phyloP scores from a whole-genome alignment of 495 filamentous ascomycete genomes.

The Aspergillus egyptiacus region DNA sequence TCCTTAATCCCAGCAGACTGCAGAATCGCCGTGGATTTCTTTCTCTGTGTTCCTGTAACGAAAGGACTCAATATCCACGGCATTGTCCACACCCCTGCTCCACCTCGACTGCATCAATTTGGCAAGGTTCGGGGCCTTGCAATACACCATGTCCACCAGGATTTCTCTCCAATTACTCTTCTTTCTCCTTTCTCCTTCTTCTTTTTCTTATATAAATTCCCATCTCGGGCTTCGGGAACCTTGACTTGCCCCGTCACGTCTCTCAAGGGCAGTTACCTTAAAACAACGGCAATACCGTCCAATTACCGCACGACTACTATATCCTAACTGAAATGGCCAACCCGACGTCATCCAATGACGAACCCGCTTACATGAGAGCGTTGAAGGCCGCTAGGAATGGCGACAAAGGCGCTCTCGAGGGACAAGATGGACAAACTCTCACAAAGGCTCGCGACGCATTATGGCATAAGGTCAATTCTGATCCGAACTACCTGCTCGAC shows the following conservation, averaged over 20 bases:
- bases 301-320: slow-evolving; percentile 1
- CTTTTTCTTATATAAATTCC: neutral
- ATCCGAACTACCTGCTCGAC: slow-evolving; percentile 61
- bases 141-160: slow-evolving; percentile 15
- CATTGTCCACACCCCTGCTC: slow-evolving; percentile 19
- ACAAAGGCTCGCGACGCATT: slow-evolving; percentile 51
- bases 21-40: slow-evolving; percentile 9
- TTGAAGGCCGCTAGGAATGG: slow-evolving; percentile 64
- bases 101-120: slow-evolving; percentile 21
- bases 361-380: slow-evolving; percentile 35
- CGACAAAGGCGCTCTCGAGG: slow-evolving; percentile 51
- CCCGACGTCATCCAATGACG: slow-evolving; percentile 22
- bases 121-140: slow-evolving; percentile 18
- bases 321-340: slow-evolving; percentile 18
- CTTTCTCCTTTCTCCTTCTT: slow-evolving; percentile 5
- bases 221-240: neutral
- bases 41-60: slow-evolving; percentile 15
- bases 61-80: slow-evolving; percentile 22
- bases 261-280: neutral
- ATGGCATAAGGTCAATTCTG: slow-evolving; percentile 54
- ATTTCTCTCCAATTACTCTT: slow-evolving; percentile 9
- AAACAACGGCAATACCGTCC: neutral
- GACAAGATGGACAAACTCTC: slow-evolving; percentile 46
- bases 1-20: slow-evolving; percentile 13
- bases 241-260: neutral